A percentile compares a stretch with the other conserved stretches of the same genome.
Conservation (phyloP, 768 basidiomycete species). For the Postia placenta region DNA sequence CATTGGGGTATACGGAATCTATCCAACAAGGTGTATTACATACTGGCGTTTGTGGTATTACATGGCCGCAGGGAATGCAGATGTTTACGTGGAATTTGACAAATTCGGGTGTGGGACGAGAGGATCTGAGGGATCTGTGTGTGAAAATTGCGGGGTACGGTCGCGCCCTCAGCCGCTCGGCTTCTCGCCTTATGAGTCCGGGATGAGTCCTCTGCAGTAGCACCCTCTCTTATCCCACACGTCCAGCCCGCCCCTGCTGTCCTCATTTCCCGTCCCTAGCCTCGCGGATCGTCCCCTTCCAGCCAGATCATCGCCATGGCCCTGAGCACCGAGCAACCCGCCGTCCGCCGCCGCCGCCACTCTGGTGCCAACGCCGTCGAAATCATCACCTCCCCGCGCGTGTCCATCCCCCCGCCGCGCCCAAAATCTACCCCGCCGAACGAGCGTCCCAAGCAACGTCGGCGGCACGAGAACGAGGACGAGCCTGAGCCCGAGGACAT, state of each 20-base stretch:
- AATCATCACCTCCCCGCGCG: slow-evolving; percentile 17
- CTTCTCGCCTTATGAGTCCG: not conserved
- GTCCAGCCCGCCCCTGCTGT: too few species aligned
- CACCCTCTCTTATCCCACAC: too few species aligned
- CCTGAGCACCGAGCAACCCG: slow-evolving; percentile 5
- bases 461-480: slow-evolving; percentile 24
- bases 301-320: slow-evolving; percentile 11
- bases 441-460: slow-evolving; percentile 34
- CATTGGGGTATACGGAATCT: not conserved
- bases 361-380: slow-evolving; percentile 25
- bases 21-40: not conserved
- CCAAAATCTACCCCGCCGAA: slow-evolving; percentile 69
- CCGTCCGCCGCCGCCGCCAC: slow-evolving; percentile 44
- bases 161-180: not conserved
- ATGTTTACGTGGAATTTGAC: not conserved
- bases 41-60: not conserved
- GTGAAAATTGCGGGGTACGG: not conserved
- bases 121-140: not conserved
- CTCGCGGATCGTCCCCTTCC: not conserved
- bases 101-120: not conserved
- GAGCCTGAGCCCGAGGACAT: slow-evolving; percentile 22
- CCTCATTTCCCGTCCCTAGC: too few species aligned
- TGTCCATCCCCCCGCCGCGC: slow-evolving; percentile 50
- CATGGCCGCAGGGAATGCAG: not conserved
- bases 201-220: too few species aligned